A percentile compares a stretch with the other conserved stretches of the same genome.
These are phyloP conservation scores for Punctularia strigosozonata DNA, from an alignment of 768 basidiomycete genomes.

Conservation along the genomic window DNA sequence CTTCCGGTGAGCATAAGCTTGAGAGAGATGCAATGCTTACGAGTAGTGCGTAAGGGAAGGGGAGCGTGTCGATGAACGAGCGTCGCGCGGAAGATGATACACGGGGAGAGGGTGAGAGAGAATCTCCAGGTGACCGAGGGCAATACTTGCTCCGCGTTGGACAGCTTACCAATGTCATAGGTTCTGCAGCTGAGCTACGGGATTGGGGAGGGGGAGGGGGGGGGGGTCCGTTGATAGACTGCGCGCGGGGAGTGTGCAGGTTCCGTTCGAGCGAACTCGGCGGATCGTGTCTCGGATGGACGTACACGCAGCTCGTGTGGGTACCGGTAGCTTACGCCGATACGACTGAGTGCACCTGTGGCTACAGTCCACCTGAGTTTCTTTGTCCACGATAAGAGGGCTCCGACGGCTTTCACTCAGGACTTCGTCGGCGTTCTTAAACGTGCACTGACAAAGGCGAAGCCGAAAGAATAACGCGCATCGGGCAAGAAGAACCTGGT, in stretches of 20 bases:
- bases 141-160: constrained; percentile 9
- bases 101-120: constrained; percentile 27
- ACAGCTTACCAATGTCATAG: constrained; percentile 12
- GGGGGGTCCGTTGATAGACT: constrained; percentile 26
- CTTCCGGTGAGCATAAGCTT: constrained; percentile 27
- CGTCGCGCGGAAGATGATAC: constrained; percentile 34
- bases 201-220: no score
- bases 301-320: constrained; percentile 28
- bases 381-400: no score
- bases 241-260: constrained; percentile 23
- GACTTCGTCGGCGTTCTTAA: no score
- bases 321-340: no score
- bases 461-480: no score
- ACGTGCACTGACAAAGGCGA: no score
- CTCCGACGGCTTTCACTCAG: no score
- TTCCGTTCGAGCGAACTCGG: constrained; percentile 22
- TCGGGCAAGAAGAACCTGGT: no score
- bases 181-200: constrained; percentile 20
- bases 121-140: constrained; percentile 26
- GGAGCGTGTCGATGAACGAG: no score
- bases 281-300: constrained; percentile 27
- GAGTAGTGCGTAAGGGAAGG: constrained; percentile 30
- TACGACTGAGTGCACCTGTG: no score
- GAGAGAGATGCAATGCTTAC: constrained; percentile 13
- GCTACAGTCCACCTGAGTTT: no score